Evolutionary conservation across 2,329 filamentous ascomycete species (phyloP).

Genomic region (Xylariales sp.): DNA sequence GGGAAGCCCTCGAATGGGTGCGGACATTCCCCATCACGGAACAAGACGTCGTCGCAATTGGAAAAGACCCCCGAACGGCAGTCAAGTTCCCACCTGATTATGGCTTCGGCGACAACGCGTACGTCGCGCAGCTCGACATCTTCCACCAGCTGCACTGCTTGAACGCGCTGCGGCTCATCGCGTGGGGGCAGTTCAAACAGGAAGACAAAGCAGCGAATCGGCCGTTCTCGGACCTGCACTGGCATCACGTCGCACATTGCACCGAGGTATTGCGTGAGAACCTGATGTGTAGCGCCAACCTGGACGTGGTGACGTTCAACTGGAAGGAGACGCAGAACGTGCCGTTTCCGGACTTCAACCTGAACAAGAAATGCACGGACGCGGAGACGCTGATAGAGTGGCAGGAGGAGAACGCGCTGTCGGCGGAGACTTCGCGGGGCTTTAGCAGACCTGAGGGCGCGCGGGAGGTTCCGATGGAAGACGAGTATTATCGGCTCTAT

Average conservation of each 20-base stretch:
- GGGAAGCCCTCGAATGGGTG: constrained; percentile 6
- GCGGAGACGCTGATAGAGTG: neutral
- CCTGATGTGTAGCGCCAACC: neutral
- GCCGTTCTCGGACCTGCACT: neutral
- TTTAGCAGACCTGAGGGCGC: neutral
- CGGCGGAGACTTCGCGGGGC: neutral
- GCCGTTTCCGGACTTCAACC: constrained; percentile 8
- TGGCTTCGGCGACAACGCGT: constrained; percentile 13
- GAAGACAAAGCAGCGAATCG: neutral
- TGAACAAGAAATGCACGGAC: constrained; percentile 11
- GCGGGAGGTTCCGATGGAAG: constrained; percentile 7
- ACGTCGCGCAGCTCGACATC: constrained; percentile 10
- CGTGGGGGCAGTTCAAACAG: neutral
- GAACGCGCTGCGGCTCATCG: neutral
- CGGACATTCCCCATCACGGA: constrained; percentile 10
- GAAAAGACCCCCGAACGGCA: constrained; percentile 2
- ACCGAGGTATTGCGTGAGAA: constrained; percentile 4
- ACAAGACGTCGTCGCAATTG: neutral
- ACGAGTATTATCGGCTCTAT: constrained; percentile 6
- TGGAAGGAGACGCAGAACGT: constrained; percentile 13
- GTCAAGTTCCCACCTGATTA: neutral
- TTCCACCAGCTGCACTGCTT: constrained; percentile 12
- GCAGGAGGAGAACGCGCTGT: constrained; percentile 6
- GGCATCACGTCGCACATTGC: constrained; percentile 5
- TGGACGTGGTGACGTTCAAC: constrained; percentile 1